A percentile compares a stretch with the other conserved stretches of the same genome.
Evolutionary conservation across 148 eudicot genomes (phyloP).

Genomic region (Spergularia marina): DNA sequence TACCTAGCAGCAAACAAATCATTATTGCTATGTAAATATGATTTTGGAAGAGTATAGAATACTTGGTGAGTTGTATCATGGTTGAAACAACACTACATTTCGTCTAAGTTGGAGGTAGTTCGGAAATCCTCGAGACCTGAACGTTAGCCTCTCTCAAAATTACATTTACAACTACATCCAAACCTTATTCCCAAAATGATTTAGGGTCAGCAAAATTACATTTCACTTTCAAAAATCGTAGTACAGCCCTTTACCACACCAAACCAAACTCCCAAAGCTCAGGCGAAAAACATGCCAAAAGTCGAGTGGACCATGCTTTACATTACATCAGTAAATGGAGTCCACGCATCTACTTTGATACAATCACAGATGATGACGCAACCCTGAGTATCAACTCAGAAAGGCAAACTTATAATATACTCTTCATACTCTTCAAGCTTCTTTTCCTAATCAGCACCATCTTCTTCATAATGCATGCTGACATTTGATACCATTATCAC

Average conservation of each 20-base stretch:
- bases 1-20: too few species aligned
- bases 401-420: not conserved
- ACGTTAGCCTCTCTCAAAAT: too few species aligned
- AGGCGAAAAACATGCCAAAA: conserved; percentile 1
- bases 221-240: too few species aligned
- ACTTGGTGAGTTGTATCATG: too few species aligned
- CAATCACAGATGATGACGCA: conserved; percentile 1
- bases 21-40: too few species aligned
- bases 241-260: too few species aligned
- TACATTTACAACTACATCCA: too few species aligned
- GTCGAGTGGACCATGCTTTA: not conserved
- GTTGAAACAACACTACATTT: too few species aligned
- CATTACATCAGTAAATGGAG: conserved; percentile 4
- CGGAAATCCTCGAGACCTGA: not conserved
- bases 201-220: too few species aligned
- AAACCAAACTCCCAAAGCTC: not conserved
- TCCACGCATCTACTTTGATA: conserved; percentile 7
- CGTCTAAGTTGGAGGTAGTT: too few species aligned
- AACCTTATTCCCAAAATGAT: too few species aligned
- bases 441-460: conserved; percentile 12
- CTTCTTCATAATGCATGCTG: conserved; percentile 14
- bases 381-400: not conserved
- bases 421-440: not conserved
- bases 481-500: conserved; percentile 11
- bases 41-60: too few species aligned